These are phyloP conservation scores for Ophiocordyceps camponoti-floridani DNA, from an alignment of 2,329 filamentous ascomycete species.

Conservation along the genomic window DNA sequence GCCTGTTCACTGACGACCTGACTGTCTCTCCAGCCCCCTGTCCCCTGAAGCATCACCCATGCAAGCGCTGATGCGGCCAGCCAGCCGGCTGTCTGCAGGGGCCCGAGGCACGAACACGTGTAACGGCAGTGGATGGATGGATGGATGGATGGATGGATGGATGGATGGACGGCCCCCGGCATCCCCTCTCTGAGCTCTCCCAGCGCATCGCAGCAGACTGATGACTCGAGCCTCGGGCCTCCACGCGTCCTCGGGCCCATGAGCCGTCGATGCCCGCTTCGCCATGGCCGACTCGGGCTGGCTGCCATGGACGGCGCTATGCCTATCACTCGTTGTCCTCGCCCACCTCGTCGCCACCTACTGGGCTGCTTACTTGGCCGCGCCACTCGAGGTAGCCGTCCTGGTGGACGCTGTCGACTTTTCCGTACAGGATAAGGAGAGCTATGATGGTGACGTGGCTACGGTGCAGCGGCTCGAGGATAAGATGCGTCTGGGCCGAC, in stretches of 20 bases:
- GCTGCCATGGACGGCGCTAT: slow-evolving; percentile 39
- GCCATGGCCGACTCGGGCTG: slow-evolving; percentile 32
- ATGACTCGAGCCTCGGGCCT: background rate
- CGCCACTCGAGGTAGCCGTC: slow-evolving; percentile 36
- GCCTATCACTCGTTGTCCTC: slow-evolving; percentile 35
- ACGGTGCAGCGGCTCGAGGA: slow-evolving; percentile 41
- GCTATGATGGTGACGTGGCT: slow-evolving; percentile 40
- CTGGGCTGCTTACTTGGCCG: slow-evolving; percentile 35
- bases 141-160: background rate
- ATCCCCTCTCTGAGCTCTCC: background rate
- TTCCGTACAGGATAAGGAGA: slow-evolving; percentile 46
- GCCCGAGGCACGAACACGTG: background rate
- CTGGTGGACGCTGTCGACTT: slow-evolving; percentile 44
- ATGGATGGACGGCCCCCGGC: too few species aligned
- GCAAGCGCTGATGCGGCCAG: background rate
- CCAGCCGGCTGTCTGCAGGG: slow-evolving; percentile 1
- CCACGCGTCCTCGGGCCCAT: slow-evolving; percentile 1
- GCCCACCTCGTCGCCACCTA: slow-evolving; percentile 33
- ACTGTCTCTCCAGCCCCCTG: too few species aligned
- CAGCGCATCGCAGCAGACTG: background rate
- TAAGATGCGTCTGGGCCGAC: slow-evolving; percentile 37
- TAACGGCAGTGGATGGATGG: background rate
- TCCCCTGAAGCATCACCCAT: background rate
- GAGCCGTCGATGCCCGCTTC: slow-evolving; percentile 8
- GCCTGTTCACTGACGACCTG: too few species aligned